Percentiles rank a stretch among this genome's conserved stretches.
Conservation (phyloP, 228 moss, liverwort and hornwort genomes). For the Sphagnum magellanicum region DNA sequence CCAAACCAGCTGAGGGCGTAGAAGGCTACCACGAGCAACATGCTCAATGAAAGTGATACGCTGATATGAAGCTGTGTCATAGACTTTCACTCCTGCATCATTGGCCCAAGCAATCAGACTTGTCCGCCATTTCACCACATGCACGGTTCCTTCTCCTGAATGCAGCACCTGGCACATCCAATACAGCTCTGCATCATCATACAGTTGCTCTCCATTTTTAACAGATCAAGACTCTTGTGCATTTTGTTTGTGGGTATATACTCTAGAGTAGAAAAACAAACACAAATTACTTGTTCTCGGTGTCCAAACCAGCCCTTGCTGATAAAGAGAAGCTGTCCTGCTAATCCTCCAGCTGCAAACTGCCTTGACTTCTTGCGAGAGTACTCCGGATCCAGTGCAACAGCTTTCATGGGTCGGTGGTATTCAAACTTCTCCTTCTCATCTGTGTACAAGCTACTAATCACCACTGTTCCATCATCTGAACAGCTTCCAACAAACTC, state of each 20-base stretch:
- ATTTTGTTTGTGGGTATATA: too few relatives aligned
- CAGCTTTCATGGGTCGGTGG: slow-evolving; percentile 85
- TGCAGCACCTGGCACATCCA: slow-evolving; percentile 65
- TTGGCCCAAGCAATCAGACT: slow-evolving; percentile 99
- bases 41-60: slow-evolving; percentile 84
- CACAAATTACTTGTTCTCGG: slow-evolving; percentile 59
- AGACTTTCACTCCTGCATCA: slow-evolving; percentile 85
- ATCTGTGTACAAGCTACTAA: slow-evolving; percentile 84
- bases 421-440: slow-evolving; percentile 90
- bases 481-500: slow-evolving; percentile 97
- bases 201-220: too few relatives aligned
- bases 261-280: too few relatives aligned
- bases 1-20: slow-evolving; percentile 87
- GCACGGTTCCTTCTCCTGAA: slow-evolving; percentile 92
- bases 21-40: slow-evolving; percentile 70
- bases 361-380: slow-evolving; percentile 66
- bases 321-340: slow-evolving; percentile 87
- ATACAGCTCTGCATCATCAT: too few relatives aligned
- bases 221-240: too few relatives aligned
- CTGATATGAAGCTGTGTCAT: slow-evolving; percentile 88
- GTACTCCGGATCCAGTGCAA: slow-evolving; percentile 95
- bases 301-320: slow-evolving; percentile 92
- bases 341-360: slow-evolving; percentile 87
- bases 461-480: slow-evolving; percentile 90
- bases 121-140: slow-evolving; percentile 90